Conservation (phyloP, 2,329 filamentous ascomycete species). For the Clarireedia hainanense region DNA sequence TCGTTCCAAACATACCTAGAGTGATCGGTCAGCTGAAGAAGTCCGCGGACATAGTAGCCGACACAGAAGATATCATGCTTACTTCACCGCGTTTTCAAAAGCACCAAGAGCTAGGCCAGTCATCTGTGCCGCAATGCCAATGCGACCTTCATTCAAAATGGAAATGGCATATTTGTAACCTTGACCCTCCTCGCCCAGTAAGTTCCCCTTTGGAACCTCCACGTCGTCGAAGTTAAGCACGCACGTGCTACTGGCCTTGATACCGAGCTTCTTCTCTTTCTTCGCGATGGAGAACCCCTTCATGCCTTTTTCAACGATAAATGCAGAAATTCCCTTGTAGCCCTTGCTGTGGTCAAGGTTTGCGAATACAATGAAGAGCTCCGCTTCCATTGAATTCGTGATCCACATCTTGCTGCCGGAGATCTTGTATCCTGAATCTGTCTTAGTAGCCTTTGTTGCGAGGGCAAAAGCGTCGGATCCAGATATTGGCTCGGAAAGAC, state of each 20-base stretch:
- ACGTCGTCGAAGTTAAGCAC: slow-evolving; percentile 98
- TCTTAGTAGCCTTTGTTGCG: slow-evolving; percentile 82
- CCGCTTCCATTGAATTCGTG: slow-evolving; percentile 90
- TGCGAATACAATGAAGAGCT: slow-evolving; percentile 96
- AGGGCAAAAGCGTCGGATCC: slow-evolving; percentile 95
- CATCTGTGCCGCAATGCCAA: slow-evolving; percentile 98
- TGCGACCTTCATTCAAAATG: slow-evolving; percentile 90
- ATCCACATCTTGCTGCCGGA: slow-evolving; percentile 99
- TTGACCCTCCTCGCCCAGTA: slow-evolving; percentile 81
- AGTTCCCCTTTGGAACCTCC: slow-evolving; percentile 76
- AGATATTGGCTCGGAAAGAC: slow-evolving; percentile 83
- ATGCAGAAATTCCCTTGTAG: slow-evolving; percentile 95
- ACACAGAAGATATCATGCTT: slow-evolving; percentile 27
- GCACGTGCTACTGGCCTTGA: slow-evolving; percentile 91
- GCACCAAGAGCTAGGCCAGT: slow-evolving; percentile 90
- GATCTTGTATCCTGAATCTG: slow-evolving; percentile 75
- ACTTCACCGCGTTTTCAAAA: slow-evolving; percentile 86
- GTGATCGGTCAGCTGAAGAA: slow-evolving; percentile 13
- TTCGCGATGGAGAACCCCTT: slow-evolving; percentile 92
- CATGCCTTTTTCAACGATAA: slow-evolving; percentile 84
- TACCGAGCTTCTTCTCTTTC: slow-evolving; percentile 99
- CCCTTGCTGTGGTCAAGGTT: slow-evolving; percentile 88
- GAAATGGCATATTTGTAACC: slow-evolving; percentile 98
- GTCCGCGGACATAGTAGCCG: neutral
- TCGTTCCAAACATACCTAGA: slow-evolving; percentile 91